A percentile compares a stretch with the other conserved stretches of the same genome.
Conservation (phyloP, 1,139 yeast genomes). For the Yamadazyma aaseri region DNA sequence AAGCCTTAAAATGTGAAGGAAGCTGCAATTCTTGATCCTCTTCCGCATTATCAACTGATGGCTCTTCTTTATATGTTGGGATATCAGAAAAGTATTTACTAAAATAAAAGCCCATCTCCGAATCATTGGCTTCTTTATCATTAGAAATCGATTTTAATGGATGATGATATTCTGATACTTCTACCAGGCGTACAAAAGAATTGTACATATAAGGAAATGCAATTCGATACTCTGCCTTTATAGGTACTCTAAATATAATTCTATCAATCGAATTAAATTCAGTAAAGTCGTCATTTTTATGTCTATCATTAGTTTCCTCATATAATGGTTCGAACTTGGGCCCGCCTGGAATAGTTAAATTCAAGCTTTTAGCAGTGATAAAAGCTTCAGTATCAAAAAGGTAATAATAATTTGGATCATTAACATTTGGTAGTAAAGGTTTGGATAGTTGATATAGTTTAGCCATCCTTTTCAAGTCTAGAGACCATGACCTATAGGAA, state of each 20-base stretch:
- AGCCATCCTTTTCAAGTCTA: conserved; percentile 62
- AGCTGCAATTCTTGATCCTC: conserved; percentile 11
- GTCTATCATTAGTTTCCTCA: conserved; percentile 54
- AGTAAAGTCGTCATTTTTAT: conserved; percentile 73
- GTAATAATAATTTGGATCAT: conserved; percentile 59
- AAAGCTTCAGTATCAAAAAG: conserved; percentile 77
- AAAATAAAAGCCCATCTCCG: conserved; percentile 25
- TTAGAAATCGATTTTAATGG: conserved; percentile 51
- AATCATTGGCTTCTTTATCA: conserved; percentile 38
- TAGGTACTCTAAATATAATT: conserved; percentile 72
- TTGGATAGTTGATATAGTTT: conserved; percentile 63
- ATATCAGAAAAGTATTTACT: conserved; percentile 13
- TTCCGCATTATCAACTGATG: conserved; percentile 8
- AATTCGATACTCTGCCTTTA: conserved; percentile 79
- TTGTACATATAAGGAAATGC: conserved; percentile 87
- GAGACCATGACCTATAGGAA: conserved; percentile 71
- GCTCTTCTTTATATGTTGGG: conserved; percentile 8
- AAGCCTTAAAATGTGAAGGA: conserved; percentile 12
- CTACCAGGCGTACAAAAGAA: conserved; percentile 68
- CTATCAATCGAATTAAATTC: conserved; percentile 90
- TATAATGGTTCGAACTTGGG: conserved; percentile 93
- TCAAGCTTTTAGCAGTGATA: conserved; percentile 86
- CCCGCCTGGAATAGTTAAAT: conserved; percentile 88
- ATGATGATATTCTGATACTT: conserved; percentile 58
- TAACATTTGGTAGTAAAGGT: conserved; percentile 62